Evolutionary conservation across 768 basidiomycete genomes (phyloP).

Genomic region (Rhizopogon rudus): DNA sequence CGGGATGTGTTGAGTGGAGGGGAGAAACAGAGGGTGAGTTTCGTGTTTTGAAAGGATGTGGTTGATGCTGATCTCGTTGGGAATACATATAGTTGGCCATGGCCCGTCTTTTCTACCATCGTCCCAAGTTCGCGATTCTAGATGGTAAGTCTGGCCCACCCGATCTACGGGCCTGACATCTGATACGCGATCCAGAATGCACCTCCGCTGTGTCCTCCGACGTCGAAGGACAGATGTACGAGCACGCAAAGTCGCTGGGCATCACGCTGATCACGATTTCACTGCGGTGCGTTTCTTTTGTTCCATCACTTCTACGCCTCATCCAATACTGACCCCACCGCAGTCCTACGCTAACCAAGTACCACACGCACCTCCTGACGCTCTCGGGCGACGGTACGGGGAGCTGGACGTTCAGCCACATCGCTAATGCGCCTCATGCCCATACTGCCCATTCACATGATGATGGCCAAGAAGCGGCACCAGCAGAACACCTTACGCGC

Average conservation of each 20-base stretch:
- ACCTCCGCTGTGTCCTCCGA: constrained; percentile 95
- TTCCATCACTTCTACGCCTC: not conserved
- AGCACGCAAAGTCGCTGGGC: constrained; percentile 80
- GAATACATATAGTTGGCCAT: constrained; percentile 65
- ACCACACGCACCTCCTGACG: constrained; percentile 84
- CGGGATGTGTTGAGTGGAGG: constrained; percentile 93
- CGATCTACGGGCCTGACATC: constrained; percentile 31
- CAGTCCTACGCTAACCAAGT: constrained; percentile 82
- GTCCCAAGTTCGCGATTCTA: constrained; percentile 76
- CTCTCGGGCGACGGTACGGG: constrained; percentile 69
- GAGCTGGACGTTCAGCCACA: constrained; percentile 63
- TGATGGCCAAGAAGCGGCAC: not conserved
- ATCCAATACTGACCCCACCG: not conserved
- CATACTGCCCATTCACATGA: not conserved
- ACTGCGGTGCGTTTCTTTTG: constrained; percentile 50
- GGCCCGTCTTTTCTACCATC: constrained; percentile 89
- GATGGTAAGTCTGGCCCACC: constrained; percentile 67
- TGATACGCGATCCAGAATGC: constrained; percentile 53
- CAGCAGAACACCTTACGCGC: constrained; percentile 14
- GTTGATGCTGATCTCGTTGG: constrained; percentile 3
- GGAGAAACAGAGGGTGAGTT: constrained; percentile 83
- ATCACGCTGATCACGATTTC: constrained; percentile 95
- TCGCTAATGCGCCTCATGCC: constrained; percentile 29
- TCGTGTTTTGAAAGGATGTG: not conserved
- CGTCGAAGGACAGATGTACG: constrained; percentile 95